Evolutionary conservation across 768 basidiomycete species (phyloP), one percentile per base, ranked within the genome.

Genomic region (Multifurca ochricompacta): DNA sequence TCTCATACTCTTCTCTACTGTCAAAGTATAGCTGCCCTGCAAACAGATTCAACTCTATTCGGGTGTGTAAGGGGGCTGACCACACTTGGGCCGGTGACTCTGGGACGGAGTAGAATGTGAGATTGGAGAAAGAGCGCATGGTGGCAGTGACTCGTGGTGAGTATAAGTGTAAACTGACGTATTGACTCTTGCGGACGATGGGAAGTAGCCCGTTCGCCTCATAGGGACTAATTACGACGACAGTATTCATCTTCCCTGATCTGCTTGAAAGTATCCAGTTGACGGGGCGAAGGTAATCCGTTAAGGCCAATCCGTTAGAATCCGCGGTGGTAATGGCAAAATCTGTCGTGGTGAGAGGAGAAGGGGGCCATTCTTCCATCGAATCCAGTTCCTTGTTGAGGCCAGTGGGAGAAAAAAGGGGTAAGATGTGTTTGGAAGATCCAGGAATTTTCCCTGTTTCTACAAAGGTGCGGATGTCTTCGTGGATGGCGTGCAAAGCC

Each of bases 191-290:
- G 16, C 44, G 44, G 19, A 45, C 21, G 11, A 32, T 31, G 18
- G 56, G 56, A 13, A 58, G 53, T 2, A 57, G 51, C n/a, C 4
- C 56, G 25, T 57, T 41, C 14, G 56, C 56, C 13, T 57, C 56
- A 14, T 57, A 47, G 5, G 56, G 51, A 19, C 51, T 53, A 13
- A 57, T 57, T 3, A 36, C 45, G 10, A 57, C 13, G 48, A 59
- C 28, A 7, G 25, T 21, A 14, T 37, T 37, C 4, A 16, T 13
- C 27, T 51, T 56, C 39, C 40, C 55, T 14, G 51, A 53, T 2
- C 44, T 45, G 13, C 53, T 58, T 1, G 56, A 55, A 13, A 57
- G 36, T 4, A 57, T 48, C 56, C 56, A 57, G 18, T 52, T 53
- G 16, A 57, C 19, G 1, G 54, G 56, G 9, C 56, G 56, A 16